Conservation (phyloP, 768 basidiomycete species). For the Kockovaella imperatae region DNA sequence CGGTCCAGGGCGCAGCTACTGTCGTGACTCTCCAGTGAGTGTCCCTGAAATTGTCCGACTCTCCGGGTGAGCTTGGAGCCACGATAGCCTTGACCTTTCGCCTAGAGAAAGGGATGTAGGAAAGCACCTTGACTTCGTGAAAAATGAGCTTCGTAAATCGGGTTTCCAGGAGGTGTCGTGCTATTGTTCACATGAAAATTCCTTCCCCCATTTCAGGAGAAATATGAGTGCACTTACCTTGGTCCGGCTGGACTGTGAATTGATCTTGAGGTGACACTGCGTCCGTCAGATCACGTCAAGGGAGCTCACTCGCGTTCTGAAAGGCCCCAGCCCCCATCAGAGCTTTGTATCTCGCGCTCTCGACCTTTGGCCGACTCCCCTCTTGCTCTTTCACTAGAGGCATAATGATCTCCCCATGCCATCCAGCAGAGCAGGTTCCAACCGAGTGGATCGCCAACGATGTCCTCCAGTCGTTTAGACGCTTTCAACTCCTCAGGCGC, state of each 20-base stretch:
- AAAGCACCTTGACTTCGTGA: conserved; percentile 10
- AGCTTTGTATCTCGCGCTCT: no score
- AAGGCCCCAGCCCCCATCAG: no score
- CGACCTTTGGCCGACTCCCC: no score
- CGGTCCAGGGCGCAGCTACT: conserved; percentile 29
- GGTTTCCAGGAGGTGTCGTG: no score
- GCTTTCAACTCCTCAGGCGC: conserved; percentile 12
- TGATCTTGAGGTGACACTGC: no score
- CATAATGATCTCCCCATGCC: conserved; percentile 18
- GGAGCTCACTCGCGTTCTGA: no score
- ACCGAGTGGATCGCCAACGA: conserved; percentile 3
- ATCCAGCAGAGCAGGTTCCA: conserved; percentile 24
- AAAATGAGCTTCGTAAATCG: no score
- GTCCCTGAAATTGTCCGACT: conserved; percentile 6
- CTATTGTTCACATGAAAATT: no score
- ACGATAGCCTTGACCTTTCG: conserved; percentile 11
- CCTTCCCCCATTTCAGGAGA: no score
- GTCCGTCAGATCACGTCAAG: no score
- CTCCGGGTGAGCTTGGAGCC: not conserved
- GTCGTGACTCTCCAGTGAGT: conserved; percentile 14
- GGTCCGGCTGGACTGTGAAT: no score
- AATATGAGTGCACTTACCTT: no score
- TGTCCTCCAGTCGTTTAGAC: conserved; percentile 25
- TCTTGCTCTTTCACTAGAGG: conserved; percentile 6
- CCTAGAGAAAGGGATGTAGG: conserved; percentile 24